Conservation (phyloP, 2,329 filamentous ascomycete genomes). For the Beauveria medogensis region DNA sequence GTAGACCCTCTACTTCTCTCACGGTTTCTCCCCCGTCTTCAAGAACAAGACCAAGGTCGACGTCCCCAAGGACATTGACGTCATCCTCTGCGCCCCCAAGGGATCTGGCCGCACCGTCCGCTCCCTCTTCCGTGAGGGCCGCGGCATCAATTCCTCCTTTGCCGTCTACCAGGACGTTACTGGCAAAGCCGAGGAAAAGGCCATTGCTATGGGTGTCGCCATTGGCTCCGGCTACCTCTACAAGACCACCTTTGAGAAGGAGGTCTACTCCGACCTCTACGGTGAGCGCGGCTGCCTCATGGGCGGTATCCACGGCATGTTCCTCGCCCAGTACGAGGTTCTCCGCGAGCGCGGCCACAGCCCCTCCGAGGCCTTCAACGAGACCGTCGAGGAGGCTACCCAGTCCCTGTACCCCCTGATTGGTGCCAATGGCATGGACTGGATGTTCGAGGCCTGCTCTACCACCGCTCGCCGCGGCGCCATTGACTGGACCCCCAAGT, state of each 20-base stretch:
- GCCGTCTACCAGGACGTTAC: slow-evolving; percentile 98
- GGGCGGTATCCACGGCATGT: slow-evolving; percentile 99
- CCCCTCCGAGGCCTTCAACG: slow-evolving; percentile 98
- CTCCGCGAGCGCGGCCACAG: slow-evolving; percentile 97
- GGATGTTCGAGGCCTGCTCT: slow-evolving; percentile 99
- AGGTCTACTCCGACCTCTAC: slow-evolving; percentile 99
- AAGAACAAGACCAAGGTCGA: slow-evolving; percentile 99
- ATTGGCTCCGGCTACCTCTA: slow-evolving; percentile 98
- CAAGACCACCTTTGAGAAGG: slow-evolving; percentile 99
- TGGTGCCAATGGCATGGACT: slow-evolving; percentile 97
- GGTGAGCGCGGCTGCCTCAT: slow-evolving; percentile 99
- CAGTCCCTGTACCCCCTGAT: slow-evolving; percentile 98
- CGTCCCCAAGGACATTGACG: slow-evolving; percentile 88
- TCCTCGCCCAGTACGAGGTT: slow-evolving; percentile 99
- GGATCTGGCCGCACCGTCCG: slow-evolving; percentile 97
- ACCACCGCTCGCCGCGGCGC: slow-evolving; percentile 96
- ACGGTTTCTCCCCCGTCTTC: slow-evolving; percentile 99
- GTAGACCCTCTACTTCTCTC: slow-evolving; percentile 98
- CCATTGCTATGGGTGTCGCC: slow-evolving; percentile 90
- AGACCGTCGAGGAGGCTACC: slow-evolving; percentile 99
- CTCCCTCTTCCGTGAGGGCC: slow-evolving; percentile 97
- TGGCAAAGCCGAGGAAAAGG: slow-evolving; percentile 97
- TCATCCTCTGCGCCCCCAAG: slow-evolving; percentile 99
- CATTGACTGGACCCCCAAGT: slow-evolving; percentile 95
- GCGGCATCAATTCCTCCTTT: slow-evolving; percentile 98